These are phyloP conservation scores for Penicillium sp. DNA, from an alignment of 2,329 filamentous ascomycete genomes.

Conservation along the genomic window DNA sequence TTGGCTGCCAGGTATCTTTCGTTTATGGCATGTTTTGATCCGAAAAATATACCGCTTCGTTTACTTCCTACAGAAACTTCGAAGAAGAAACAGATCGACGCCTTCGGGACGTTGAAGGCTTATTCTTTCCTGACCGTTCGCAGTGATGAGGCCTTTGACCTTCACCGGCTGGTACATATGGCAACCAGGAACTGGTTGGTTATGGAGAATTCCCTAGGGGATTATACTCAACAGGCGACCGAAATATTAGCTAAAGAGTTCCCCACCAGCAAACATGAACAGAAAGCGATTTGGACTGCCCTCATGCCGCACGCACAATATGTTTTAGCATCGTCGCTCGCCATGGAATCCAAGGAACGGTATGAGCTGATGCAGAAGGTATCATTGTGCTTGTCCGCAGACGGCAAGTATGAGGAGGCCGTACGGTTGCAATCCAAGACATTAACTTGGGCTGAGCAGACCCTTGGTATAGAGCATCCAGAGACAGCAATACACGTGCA, in stretches of 20 bases:
- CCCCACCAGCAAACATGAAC: slow-evolving; percentile 3
- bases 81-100: background rate
- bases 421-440: background rate
- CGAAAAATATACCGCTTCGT: slow-evolving; percentile 19
- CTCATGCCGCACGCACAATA: slow-evolving; percentile 4
- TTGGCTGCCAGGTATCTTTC: slow-evolving; percentile 20
- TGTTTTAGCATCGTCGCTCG: background rate
- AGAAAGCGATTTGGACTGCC: slow-evolving; percentile 9
- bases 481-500: background rate
- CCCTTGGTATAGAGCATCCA: background rate
- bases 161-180: slow-evolving; percentile 22
- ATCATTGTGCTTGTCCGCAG: slow-evolving; percentile 6
- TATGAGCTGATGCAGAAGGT: slow-evolving; percentile 5
- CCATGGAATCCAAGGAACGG: background rate
- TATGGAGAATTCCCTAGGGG: background rate
- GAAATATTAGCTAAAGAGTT: background rate
- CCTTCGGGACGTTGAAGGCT: slow-evolving; percentile 9
- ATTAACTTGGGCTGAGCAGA: background rate
- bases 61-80: slow-evolving; percentile 13
- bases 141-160: slow-evolving; percentile 13
- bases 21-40: slow-evolving; percentile 22
- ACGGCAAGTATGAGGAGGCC: slow-evolving; percentile 14
- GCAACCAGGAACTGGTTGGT: slow-evolving; percentile 17
- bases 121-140: slow-evolving; percentile 11
- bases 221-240: slow-evolving; percentile 6